A percentile compares a stretch with the other conserved stretches of the same genome.
Evolutionary conservation across 1,284 basidiomycete genomes (phyloP).

Genomic region (Trichosporon sp.): DNA sequence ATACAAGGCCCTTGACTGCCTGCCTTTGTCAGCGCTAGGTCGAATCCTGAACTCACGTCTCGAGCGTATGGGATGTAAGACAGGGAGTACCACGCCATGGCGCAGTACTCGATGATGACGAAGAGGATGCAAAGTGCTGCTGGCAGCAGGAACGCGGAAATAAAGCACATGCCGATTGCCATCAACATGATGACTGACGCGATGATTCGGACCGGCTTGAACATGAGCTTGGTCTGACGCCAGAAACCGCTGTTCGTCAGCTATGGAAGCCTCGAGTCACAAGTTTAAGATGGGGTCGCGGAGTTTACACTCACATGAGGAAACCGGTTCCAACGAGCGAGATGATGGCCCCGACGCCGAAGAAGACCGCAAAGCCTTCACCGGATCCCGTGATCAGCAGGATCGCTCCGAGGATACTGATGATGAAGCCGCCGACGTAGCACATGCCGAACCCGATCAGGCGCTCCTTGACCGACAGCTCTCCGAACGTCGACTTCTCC

Average conservation of each 20-base stretch:
- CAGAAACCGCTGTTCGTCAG: conserved; percentile 57
- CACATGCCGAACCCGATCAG: conserved; percentile 79
- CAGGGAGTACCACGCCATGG: conserved; percentile 38
- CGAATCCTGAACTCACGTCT: conserved; percentile 47
- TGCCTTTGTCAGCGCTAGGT: conserved; percentile 4
- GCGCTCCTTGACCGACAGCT: conserved; percentile 69
- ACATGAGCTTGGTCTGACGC: conserved; percentile 81
- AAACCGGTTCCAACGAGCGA: conserved; percentile 85
- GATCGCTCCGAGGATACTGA: conserved; percentile 69
- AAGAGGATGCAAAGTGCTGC: conserved; percentile 56
- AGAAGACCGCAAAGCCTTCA: conserved; percentile 80
- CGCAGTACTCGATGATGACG: conserved; percentile 70
- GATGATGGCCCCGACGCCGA: conserved; percentile 74
- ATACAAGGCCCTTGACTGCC: conserved; percentile 16
- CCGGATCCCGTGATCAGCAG: conserved; percentile 69
- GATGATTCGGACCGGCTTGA: conserved; percentile 81
- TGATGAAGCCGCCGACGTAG: conserved; percentile 63
- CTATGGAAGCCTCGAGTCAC: too few species aligned
- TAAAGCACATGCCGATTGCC: conserved; percentile 71
- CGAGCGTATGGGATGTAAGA: conserved; percentile 82
- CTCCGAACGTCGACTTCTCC: conserved; percentile 71
- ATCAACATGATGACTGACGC: conserved; percentile 74
- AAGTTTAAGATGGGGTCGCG: too few species aligned
- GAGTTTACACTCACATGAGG: conserved; percentile 63
- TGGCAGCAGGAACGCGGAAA: conserved; percentile 65